phyloP scores from a whole-genome alignment of 2,329 filamentous ascomycete species.

The Aphanoascus verrucosus region DNA sequence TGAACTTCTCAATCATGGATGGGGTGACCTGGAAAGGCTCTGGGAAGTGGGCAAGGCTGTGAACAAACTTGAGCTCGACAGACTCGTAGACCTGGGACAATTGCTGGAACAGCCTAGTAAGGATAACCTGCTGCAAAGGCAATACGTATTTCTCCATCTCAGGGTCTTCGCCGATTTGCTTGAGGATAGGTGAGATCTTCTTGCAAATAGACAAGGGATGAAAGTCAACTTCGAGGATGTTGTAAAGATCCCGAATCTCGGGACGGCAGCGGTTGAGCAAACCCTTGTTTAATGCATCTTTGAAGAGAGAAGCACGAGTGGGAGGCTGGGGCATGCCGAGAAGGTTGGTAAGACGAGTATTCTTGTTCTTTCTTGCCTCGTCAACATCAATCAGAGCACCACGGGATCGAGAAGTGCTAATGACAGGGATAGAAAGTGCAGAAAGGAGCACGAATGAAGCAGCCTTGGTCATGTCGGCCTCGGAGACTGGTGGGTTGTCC shows the following conservation, averaged over 20 bases:
- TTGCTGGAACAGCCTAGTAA: slow-evolving; percentile 97
- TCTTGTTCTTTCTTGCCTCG: slow-evolving; percentile 97
- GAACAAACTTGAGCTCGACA: slow-evolving; percentile 85
- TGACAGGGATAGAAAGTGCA: slow-evolving; percentile 94
- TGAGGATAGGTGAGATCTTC: slow-evolving; percentile 93
- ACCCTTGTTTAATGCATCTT: slow-evolving; percentile 89
- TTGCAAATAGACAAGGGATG: slow-evolving; percentile 97
- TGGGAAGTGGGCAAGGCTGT: slow-evolving; percentile 88
- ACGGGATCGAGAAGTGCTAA: slow-evolving; percentile 92
- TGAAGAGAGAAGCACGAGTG: slow-evolving; percentile 82
- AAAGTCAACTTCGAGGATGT: slow-evolving; percentile 98
- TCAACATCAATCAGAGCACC: slow-evolving; percentile 95
- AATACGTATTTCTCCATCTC: slow-evolving; percentile 97
- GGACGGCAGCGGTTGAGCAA: slow-evolving; percentile 84
- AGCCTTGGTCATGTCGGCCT: slow-evolving; percentile 83
- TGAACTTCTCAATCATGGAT: slow-evolving; percentile 96
- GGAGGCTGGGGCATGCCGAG: slow-evolving; percentile 86
- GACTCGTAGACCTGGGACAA: slow-evolving; percentile 98
- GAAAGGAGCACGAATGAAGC: slow-evolving; percentile 93
- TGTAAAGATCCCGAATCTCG: slow-evolving; percentile 94
- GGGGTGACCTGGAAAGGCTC: slow-evolving; percentile 89
- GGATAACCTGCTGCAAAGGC: slow-evolving; percentile 94
- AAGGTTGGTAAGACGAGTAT: slow-evolving; percentile 89
- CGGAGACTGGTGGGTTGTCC: slow-evolving; percentile 81
- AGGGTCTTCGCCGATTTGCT: slow-evolving; percentile 81